Percentiles rank a stretch among this genome's conserved stretches.
Evolutionary conservation across 805 yeast species (phyloP).

Genomic region (Ogataea neopini): DNA sequence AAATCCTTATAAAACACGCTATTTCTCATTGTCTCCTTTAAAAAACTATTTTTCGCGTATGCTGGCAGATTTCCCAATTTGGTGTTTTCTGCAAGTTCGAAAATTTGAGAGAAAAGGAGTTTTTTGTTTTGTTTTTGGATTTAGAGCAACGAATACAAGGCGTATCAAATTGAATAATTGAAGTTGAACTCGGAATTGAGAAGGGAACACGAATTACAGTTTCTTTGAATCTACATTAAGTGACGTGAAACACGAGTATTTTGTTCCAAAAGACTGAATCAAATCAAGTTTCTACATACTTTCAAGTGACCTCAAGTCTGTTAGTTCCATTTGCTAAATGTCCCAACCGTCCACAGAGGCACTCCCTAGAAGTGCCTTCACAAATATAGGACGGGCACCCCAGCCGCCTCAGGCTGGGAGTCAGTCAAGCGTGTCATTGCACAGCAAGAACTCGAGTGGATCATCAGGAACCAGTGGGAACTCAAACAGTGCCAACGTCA

Average conservation of each 20-base stretch:
- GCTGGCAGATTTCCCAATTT: constrained; percentile 13
- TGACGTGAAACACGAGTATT: background rate
- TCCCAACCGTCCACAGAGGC: constrained; percentile 21
- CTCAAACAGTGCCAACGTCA: constrained; percentile 15
- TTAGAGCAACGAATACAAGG: constrained; percentile 1
- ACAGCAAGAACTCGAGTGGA: constrained; percentile 36
- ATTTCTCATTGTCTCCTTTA: constrained; percentile 8
- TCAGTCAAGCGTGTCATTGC: constrained; percentile 22
- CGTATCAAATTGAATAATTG: background rate
- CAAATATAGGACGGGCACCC: constrained; percentile 29
- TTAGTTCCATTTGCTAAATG: constrained; percentile 7
- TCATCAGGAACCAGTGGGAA: constrained; percentile 32
- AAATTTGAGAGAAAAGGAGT: background rate
- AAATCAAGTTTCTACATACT: background rate
- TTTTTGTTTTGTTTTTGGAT: constrained; percentile 14
- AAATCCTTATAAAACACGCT: background rate
- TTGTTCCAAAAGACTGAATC: background rate
- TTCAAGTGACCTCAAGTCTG: background rate
- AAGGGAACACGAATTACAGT: background rate
- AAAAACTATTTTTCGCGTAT: constrained; percentile 8
- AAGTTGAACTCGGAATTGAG: background rate
- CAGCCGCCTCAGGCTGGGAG: constrained; percentile 20
- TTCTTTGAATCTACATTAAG: background rate
- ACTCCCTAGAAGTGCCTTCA: constrained; percentile 22
- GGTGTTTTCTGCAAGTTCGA: constrained; percentile 8